A percentile compares a stretch with the other conserved stretches of the same genome.
phyloP scores from a whole-genome alignment of 2,329 filamentous ascomycete genomes.

The Fusarium verrucosum region DNA sequence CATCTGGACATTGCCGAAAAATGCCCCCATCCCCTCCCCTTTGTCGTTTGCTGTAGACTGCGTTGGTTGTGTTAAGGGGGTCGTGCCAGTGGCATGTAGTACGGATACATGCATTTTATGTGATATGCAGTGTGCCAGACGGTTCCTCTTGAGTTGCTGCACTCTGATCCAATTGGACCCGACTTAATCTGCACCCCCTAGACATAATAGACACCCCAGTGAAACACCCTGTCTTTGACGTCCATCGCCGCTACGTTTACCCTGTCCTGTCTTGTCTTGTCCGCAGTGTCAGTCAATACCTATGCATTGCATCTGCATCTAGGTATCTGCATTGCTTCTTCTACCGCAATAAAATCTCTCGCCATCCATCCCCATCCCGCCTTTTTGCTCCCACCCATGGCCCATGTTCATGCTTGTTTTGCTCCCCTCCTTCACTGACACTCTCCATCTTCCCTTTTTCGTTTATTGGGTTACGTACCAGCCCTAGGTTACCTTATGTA shows the following conservation, averaged over 20 bases:
- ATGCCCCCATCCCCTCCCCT: background rate
- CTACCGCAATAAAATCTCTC: conserved; percentile 36
- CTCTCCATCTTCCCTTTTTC: conserved; percentile 24
- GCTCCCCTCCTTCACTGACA: conserved; percentile 18
- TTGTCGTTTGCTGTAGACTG: background rate
- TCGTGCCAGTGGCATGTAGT: conserved; percentile 4
- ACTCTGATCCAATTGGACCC: background rate
- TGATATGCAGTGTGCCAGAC: conserved; percentile 20
- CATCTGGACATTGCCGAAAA: conserved; percentile 3
- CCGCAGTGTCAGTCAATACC: conserved; percentile 16
- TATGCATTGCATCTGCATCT: conserved; percentile 25
- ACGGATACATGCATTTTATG: conserved; percentile 14
- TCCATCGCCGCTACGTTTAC: conserved; percentile 14
- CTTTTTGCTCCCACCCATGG: conserved; percentile 33
- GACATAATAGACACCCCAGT: background rate
- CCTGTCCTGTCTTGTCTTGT: conserved; percentile 6
- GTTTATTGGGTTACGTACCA: conserved; percentile 19
- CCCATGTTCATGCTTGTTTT: conserved; percentile 16
- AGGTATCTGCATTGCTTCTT: background rate
- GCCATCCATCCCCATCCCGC: conserved; percentile 34
- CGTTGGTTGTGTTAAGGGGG: conserved; percentile 13
- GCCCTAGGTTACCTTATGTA: conserved; percentile 12
- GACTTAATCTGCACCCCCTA: conserved; percentile 11
- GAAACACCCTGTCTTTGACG: conserved; percentile 11
- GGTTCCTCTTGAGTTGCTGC: conserved; percentile 11